phyloP scores from a whole-genome alignment of 805 yeast species.

The Wickerhamomyces queroliae region DNA sequence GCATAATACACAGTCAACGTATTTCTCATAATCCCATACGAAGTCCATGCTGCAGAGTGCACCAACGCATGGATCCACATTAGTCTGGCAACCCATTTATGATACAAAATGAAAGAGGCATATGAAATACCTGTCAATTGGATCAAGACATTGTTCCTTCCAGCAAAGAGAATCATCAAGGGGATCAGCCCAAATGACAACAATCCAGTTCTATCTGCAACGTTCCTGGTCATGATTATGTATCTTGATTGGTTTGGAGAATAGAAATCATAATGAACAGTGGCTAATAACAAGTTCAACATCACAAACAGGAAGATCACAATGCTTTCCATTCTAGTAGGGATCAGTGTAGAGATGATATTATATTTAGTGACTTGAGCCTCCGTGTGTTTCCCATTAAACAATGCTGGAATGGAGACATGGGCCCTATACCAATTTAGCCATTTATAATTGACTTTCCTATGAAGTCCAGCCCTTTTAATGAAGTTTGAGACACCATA shows the following conservation, averaged over 20 bases:
- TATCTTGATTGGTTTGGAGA: slow-evolving; percentile 4
- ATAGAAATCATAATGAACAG: slow-evolving; percentile 9
- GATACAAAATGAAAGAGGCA: slow-evolving; percentile 57
- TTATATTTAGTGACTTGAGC: neutral
- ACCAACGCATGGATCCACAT: slow-evolving; percentile 21
- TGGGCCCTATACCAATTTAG: slow-evolving; percentile 15
- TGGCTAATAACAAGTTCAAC: slow-evolving; percentile 10
- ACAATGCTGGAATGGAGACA: slow-evolving; percentile 17
- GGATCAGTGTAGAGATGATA: slow-evolving; percentile 11
- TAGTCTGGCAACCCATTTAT: slow-evolving; percentile 54
- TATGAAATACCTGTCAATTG: slow-evolving; percentile 58
- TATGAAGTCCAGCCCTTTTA: slow-evolving; percentile 16
- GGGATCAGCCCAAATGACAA: slow-evolving; percentile 40
- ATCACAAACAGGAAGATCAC: slow-evolving; percentile 29
- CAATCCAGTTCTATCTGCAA: slow-evolving; percentile 20
- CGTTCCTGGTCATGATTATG: neutral
- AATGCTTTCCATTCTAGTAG: slow-evolving; percentile 22
- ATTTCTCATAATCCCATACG: slow-evolving; percentile 5
- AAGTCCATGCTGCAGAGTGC: slow-evolving; percentile 15
- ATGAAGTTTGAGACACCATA: slow-evolving; percentile 27
- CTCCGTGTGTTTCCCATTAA: slow-evolving; percentile 12
- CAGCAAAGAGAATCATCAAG: slow-evolving; percentile 52
- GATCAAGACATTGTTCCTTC: slow-evolving; percentile 63
- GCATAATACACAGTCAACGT: slow-evolving; percentile 3
- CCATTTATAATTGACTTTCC: slow-evolving; percentile 6